Base-by-base conservation (phyloP, 495 filamentous ascomycete genomes). In the Sordaria brevicollis region DNA sequence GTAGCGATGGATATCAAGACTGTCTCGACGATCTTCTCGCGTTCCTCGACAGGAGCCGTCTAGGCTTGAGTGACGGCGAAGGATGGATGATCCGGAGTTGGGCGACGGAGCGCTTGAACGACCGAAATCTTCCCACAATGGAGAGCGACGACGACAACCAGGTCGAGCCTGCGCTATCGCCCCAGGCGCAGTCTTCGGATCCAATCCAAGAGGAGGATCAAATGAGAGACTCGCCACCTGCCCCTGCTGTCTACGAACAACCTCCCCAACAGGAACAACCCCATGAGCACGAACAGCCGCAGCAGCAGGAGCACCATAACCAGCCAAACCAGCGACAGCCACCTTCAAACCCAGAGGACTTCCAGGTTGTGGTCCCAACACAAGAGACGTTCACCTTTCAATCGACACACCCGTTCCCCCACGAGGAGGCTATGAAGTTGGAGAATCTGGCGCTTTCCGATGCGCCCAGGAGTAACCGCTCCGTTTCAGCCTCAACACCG, bases 11-110 rank as follows among this genome's bases (percentile, higher is more conserved):
- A 5, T 98, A 97, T 74, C 93, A 97, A 76, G 93, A 98, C 71
- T 96, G 93, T 33, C 84, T 99, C 65, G 93, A 97, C 68, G 95
- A 98, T 71, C 80, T 99, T 4, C 79, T 97, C 3, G 78, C 85
- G 15, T 97, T 97, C 73, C 83, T 98, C 34, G 93, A 97, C 74
- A 88, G 86, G 73, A 89, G 93, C 76, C 87, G 91, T 71, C 84
- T 96, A 39, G 92, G 92, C 15, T 74, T 93, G 19, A 85, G 83
- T 34, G 91, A 93, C 76, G 92, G 92, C 37, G 93, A 95, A 76
- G 93, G 90, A 4, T 92, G 89, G 88, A 85, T 81, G 71, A 86
- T 97, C 33, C 84, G 93, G 71, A 89, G 89, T 79, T 97, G 94
- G 94, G 92, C 89, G 29, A 91, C 89, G 9, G 92, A 95, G 78